Base-by-base conservation (phyloP, 176 grass and related monocot species). In the Alopecurus myosuroides region DNA sequence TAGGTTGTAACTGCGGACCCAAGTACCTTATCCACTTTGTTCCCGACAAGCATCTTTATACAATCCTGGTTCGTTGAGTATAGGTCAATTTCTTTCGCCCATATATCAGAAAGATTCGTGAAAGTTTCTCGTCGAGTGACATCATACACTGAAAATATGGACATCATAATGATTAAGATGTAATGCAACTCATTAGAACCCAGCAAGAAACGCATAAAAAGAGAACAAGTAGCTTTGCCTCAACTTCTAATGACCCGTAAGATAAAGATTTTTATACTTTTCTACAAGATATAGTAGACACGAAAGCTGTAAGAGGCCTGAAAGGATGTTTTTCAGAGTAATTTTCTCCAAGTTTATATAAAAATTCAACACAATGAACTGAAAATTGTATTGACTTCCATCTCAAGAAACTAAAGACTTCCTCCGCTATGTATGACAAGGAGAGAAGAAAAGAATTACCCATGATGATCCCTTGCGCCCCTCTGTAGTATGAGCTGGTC, bases 51-150 rank as follows among this genome's bases (percentile, higher is more conserved):
- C 97, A 99, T 99, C 84, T 99, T 99, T 81, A 99, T 94, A 81
- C 93, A 99, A 69, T 99, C 93, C 77, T 99, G 91, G 83, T 99
- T 99, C 19, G 97, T 99, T 79, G 97, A 99, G 66, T 99, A 99
- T 26, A 99, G 91, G n/a, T 99, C 97, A 74, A 96, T 94, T 94
- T 99, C 93, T 88, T 99, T 99, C 0, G 97, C 89, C 91, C 97
- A 99, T 83, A 99, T 88, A 77, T 98, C 97, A 79, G 91, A 89
- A 65, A 99, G 91, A 89, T 96, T 86, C 0, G 97, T 96, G 81
- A 99, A 96, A 45, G 91, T 99, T 48, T 99, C 97, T 89, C 93
- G 78, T 72, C 91, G 88, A 42, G 93, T 96, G 31, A 96, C 91
- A 77, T 99, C 93, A 73, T 99, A 99, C 34, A 99, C 93, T 99